A percentile compares a stretch with the other conserved stretches of the same genome.
phyloP scores from a whole-genome alignment of 192 early-diverging fungal genomes.

The Chytriomyces sp. region DNA sequence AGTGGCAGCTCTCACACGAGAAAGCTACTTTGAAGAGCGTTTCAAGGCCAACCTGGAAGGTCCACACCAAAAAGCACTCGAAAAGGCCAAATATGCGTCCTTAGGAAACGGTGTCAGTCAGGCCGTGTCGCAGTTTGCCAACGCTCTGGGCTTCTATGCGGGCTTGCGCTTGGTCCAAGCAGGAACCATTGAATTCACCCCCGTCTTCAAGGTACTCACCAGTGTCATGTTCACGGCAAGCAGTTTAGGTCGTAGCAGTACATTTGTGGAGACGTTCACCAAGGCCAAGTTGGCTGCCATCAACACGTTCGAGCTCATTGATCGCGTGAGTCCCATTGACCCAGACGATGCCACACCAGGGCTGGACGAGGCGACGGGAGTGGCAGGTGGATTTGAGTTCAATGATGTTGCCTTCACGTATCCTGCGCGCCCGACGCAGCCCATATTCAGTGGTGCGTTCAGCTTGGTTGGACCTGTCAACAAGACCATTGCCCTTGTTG shows the following conservation, averaged over 20 bases:
- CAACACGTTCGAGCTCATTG: slow-evolving; percentile 42
- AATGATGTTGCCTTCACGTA: slow-evolving; percentile 39
- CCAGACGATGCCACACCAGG: slow-evolving; percentile 49
- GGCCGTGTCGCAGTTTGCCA: slow-evolving; percentile 71
- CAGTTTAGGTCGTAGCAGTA: slow-evolving; percentile 41
- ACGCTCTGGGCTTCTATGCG: slow-evolving; percentile 79
- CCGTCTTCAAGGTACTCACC: slow-evolving; percentile 41
- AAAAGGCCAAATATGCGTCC: slow-evolving; percentile 60
- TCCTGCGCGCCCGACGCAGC: slow-evolving; percentile 45
- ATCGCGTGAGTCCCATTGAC: slow-evolving; percentile 51
- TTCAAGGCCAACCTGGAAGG: slow-evolving; percentile 60
- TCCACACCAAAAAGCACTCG: slow-evolving; percentile 67
- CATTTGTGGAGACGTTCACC: slow-evolving; percentile 44
- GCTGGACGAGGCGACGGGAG: slow-evolving; percentile 8
- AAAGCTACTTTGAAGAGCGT: slow-evolving; percentile 65
- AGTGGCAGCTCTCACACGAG: slow-evolving; percentile 65
- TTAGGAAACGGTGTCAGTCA: slow-evolving; percentile 74
- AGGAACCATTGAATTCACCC: slow-evolving; percentile 35
- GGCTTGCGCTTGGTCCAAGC: slow-evolving; percentile 61
- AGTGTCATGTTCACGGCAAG: slow-evolving; percentile 46
- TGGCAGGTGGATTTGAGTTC: slow-evolving; percentile 47
- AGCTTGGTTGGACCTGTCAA: not conserved
- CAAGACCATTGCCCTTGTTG: slow-evolving; percentile 67
- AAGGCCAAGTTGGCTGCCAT: slow-evolving; percentile 49
- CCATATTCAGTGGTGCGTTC: not conserved